Evolutionary conservation across 2,329 filamentous ascomycete genomes (phyloP).

Genomic region (Drechmeria coniospora): DNA sequence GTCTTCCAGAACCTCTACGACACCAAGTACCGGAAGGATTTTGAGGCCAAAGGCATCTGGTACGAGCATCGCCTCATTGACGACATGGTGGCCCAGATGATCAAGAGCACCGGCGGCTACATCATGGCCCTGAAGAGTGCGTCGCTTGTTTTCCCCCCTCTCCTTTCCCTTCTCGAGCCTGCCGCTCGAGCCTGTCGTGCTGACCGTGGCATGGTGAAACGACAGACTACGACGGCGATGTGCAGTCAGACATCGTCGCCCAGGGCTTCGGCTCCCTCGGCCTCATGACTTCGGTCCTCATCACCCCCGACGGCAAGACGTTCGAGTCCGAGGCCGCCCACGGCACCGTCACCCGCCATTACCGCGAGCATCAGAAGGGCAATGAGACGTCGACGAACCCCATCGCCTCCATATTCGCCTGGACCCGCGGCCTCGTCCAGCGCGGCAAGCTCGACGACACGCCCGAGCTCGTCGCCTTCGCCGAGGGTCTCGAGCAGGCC

Average conservation of each 20-base stretch:
- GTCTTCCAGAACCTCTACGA: slow-evolving; percentile 98
- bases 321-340: slow-evolving; percentile 97
- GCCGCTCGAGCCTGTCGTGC: neutral
- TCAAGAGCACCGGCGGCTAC: slow-evolving; percentile 94
- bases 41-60: slow-evolving; percentile 89
- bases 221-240: slow-evolving; percentile 93
- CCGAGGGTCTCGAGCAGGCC: slow-evolving; percentile 80
- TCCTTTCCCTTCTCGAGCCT: no score
- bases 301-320: slow-evolving; percentile 91
- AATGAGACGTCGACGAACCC: slow-evolving; percentile 96
- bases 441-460: slow-evolving; percentile 85
- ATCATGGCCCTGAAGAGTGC: slow-evolving; percentile 96
- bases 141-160: no score
- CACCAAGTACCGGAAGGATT: slow-evolving; percentile 67
- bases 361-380: slow-evolving; percentile 97
- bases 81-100: slow-evolving; percentile 99
- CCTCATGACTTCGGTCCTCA: slow-evolving; percentile 94
- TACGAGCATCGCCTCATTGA: slow-evolving; percentile 99
- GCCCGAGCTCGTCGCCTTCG: slow-evolving; percentile 83
- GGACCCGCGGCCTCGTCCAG: slow-evolving; percentile 89
- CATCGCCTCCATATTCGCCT: slow-evolving; percentile 97
- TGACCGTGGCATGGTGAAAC: neutral
- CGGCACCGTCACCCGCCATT: slow-evolving; percentile 96
- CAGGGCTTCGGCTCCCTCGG: slow-evolving; percentile 97
- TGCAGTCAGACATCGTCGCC: slow-evolving; percentile 95